These are phyloP conservation scores for Striga asiatica DNA, from an alignment of 257 asterid species.

Conservation along the genomic window DNA sequence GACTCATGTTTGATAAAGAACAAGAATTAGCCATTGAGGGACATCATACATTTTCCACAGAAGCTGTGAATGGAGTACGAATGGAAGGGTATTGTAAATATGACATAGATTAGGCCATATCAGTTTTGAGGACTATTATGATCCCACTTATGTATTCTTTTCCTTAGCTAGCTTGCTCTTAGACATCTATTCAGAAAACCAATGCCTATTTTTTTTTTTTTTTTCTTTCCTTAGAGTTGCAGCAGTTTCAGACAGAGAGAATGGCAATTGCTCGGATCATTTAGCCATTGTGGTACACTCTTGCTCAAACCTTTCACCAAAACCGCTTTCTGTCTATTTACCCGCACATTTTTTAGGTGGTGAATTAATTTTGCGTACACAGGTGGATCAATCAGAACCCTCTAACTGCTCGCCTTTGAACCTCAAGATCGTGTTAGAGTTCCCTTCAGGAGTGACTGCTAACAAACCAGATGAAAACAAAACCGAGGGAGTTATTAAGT, in stretches of 20 bases:
- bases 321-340: neutral
- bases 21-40: no score
- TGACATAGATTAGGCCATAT: no score
- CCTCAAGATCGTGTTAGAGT: neutral
- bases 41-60: no score
- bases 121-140: no score
- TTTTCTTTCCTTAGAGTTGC: conserved; percentile 17
- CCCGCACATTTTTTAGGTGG: neutral
- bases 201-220: neutral
- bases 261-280: conserved; percentile 9
- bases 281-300: conserved; percentile 19
- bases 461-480: conserved; percentile 10
- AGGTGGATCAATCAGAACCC: conserved; percentile 15
- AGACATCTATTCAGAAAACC: neutral
- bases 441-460: neutral
- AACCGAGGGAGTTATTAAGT: conserved; percentile 12
- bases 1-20: neutral
- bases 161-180: no score
- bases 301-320: neutral
- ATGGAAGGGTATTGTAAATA: no score
- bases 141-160: no score
- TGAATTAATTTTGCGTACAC: neutral
- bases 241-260: conserved; percentile 11
- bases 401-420: conserved; percentile 1
- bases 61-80: no score